Percentiles rank a stretch among this genome's conserved stretches.
phyloP scores from a whole-genome alignment of 108 stramenopile genomes.

The Aurantiochytrium sp. region DNA sequence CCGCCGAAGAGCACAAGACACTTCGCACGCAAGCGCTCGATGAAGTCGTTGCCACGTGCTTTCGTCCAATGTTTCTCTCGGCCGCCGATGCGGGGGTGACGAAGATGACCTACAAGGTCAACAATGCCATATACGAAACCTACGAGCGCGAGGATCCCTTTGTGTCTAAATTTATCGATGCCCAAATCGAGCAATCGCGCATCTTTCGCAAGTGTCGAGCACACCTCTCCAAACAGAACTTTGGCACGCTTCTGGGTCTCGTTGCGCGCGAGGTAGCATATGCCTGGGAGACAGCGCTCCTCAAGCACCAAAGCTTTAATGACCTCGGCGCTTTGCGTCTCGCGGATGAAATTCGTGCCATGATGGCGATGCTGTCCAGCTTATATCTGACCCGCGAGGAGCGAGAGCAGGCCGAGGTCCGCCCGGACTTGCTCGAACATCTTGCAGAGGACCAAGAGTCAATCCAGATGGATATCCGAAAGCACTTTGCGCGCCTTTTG shows the following conservation, averaged over 20 bases:
- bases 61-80: not conserved
- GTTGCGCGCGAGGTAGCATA: not conserved
- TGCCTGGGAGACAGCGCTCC: not conserved
- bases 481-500: not conserved
- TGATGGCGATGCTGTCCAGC: not conserved
- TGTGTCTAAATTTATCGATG: not conserved
- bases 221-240: not conserved
- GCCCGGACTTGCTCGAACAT: not conserved
- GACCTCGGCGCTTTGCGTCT: not conserved
- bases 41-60: not conserved
- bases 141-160: slow-evolving; percentile 19
- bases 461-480: not conserved
- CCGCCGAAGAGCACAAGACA: not conserved
- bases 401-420: not conserved
- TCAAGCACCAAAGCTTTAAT: not conserved
- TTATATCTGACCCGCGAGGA: not conserved
- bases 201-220: not conserved
- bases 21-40: not conserved
- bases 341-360: not conserved
- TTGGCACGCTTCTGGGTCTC: not conserved
- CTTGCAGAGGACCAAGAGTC: not conserved
- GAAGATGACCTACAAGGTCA: not conserved
- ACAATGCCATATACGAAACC: not conserved
- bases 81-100: not conserved
- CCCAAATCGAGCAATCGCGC: not conserved